Evolutionary conservation across 768 basidiomycete species (phyloP).

Genomic region (Suillus americanus): DNA sequence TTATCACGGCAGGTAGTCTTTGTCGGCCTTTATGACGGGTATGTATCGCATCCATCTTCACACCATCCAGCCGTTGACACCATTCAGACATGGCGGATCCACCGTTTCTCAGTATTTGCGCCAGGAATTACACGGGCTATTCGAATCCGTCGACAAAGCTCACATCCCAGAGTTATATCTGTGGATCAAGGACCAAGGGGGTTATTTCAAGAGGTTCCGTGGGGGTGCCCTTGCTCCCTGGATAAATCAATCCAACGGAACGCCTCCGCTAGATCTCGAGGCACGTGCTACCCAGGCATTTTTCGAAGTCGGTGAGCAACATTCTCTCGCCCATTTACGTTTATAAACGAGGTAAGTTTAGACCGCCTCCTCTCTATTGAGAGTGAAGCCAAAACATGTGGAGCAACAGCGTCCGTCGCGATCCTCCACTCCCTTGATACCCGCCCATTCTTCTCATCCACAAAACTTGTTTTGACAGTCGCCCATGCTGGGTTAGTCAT

Average conservation of each 20-base stretch:
- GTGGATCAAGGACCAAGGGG: constrained; percentile 79
- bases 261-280: constrained; percentile 64
- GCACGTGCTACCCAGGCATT: constrained; percentile 86
- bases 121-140: constrained; percentile 81
- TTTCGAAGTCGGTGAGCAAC: constrained; percentile 60
- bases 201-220: constrained; percentile 87
- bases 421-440: constrained; percentile 89
- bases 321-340: constrained; percentile 3
- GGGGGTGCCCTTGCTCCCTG: constrained; percentile 80
- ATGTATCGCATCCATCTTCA: constrained; percentile 20
- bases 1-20: constrained; percentile 78
- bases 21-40: constrained; percentile 93
- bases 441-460: constrained; percentile 80
- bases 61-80: constrained; percentile 2
- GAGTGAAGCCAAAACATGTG: constrained; percentile 69
- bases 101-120: constrained; percentile 84
- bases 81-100: constrained; percentile 83
- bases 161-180: constrained; percentile 73
- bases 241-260: constrained; percentile 36
- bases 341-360: constrained; percentile 24
- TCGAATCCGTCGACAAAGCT: constrained; percentile 73
- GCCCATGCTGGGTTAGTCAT: constrained; percentile 84
- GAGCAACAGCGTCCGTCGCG: constrained; percentile 89
- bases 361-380: constrained; percentile 74
- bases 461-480: constrained; percentile 76